Percentiles rank a stretch among this genome's conserved stretches.
phyloP scores from a whole-genome alignment of 192 early-diverging fungal genomes.

The Podila minutissima region DNA sequence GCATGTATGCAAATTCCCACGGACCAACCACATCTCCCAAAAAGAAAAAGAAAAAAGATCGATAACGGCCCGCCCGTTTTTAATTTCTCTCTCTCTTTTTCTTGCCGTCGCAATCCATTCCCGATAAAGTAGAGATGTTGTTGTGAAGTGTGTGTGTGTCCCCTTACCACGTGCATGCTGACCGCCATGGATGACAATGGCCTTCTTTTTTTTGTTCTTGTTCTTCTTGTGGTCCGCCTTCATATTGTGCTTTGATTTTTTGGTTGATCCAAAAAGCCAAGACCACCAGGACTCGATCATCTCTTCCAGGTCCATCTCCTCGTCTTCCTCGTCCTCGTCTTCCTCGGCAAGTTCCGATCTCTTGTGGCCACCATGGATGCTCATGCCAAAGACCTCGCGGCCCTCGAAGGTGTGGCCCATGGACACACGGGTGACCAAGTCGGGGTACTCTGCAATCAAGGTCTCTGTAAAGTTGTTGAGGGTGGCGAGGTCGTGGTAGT shows the following conservation, averaged over 20 bases:
- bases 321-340: constrained; percentile 20
- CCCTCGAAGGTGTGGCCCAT: constrained; percentile 62
- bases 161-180: constrained; percentile 58
- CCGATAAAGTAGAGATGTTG: no score
- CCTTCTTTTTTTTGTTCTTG: constrained; percentile 26
- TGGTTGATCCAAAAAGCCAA: constrained; percentile 23
- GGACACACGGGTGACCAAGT: constrained; percentile 51
- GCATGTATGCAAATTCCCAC: neutral
- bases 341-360: neutral
- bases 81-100: no score
- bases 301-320: constrained; percentile 15
- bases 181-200: constrained; percentile 57
- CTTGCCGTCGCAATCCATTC: no score
- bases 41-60: neutral
- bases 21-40: no score
- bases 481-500: constrained; percentile 56
- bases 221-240: constrained; percentile 29
- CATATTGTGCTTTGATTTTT: constrained; percentile 8
- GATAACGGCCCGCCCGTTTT: neutral
- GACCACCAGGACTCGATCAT: constrained; percentile 31
- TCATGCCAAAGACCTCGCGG: constrained; percentile 56
- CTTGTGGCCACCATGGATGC: constrained; percentile 39
- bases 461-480: constrained; percentile 53
- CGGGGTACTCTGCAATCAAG: constrained; percentile 49
- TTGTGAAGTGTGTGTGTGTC: no score